Evolutionary conservation across 1,284 basidiomycete genomes (phyloP).

Genomic region (Ceratobasidium sp.): DNA sequence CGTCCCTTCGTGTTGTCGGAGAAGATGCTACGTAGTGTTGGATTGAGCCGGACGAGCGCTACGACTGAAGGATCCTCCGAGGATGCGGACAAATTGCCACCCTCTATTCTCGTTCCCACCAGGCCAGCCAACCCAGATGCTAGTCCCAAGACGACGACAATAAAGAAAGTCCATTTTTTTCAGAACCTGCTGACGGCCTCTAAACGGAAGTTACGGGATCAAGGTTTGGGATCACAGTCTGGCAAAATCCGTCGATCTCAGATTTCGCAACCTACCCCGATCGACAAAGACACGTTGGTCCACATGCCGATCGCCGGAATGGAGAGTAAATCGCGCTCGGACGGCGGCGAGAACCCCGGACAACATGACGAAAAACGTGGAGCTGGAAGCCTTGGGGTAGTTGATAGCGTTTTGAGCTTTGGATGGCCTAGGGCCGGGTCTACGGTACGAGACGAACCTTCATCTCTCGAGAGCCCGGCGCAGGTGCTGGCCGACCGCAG

Average conservation of each 20-base stretch:
- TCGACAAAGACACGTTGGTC: constrained; percentile 29
- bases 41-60: constrained; percentile 14
- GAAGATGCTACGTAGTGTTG: constrained; percentile 19
- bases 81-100: not conserved
- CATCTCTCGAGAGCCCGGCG: constrained; percentile 19
- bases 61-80: constrained; percentile 1
- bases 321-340: constrained; percentile 21
- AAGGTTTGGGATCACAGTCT: constrained; percentile 15
- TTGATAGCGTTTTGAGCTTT: constrained; percentile 6
- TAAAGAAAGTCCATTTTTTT: constrained; percentile 35
- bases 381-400: constrained; percentile 15
- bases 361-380: constrained; percentile 2
- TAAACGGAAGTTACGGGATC: constrained; percentile 29
- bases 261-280: constrained; percentile 47
- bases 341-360: not conserved
- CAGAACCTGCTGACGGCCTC: constrained; percentile 22
- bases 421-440: constrained; percentile 19
- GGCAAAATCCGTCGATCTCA: constrained; percentile 41
- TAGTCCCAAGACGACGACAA: not conserved
- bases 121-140: not conserved
- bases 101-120: not conserved
- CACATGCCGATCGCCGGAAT: constrained; percentile 9
- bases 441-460: not conserved
- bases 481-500: constrained; percentile 37
- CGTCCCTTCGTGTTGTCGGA: constrained; percentile 14